Evolutionary conservation across 1,284 basidiomycete species (phyloP).

Genomic region (Crocinoboletus sp.): DNA sequence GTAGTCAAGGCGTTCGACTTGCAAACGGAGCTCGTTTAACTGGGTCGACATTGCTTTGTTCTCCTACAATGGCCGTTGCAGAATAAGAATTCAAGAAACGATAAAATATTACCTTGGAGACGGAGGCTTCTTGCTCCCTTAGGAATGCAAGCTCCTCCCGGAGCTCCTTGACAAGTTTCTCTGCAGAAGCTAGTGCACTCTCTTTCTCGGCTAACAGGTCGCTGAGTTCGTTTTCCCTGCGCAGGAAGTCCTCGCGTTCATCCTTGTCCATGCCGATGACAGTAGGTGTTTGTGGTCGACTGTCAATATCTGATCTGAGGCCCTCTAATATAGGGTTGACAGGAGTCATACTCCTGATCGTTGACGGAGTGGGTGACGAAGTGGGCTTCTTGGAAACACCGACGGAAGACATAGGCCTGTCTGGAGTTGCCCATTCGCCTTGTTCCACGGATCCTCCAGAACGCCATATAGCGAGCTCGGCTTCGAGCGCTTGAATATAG

Average conservation of each 20-base stretch:
- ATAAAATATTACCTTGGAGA: slow-evolving; percentile 57
- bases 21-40: slow-evolving; percentile 88
- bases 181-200: slow-evolving; percentile 66
- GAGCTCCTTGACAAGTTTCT: slow-evolving; percentile 82
- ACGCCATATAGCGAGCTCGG: slow-evolving; percentile 91
- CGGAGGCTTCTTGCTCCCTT: slow-evolving; percentile 83
- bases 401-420: slow-evolving; percentile 46
- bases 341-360: slow-evolving; percentile 74
- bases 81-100: slow-evolving; percentile 2
- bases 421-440: slow-evolving; percentile 75
- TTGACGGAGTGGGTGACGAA: slow-evolving; percentile 58
- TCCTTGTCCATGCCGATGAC: slow-evolving; percentile 89
- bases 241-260: slow-evolving; percentile 96
- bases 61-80: slow-evolving; percentile 49
- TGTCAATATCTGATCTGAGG: slow-evolving; percentile 62
- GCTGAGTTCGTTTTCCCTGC: slow-evolving; percentile 94
- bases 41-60: slow-evolving; percentile 90
- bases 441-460: slow-evolving; percentile 85
- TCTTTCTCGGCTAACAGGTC: slow-evolving; percentile 94
- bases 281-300: slow-evolving; percentile 83
- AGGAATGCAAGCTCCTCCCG: slow-evolving; percentile 83
- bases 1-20: slow-evolving; percentile 90
- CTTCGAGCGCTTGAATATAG: slow-evolving; percentile 88
- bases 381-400: slow-evolving; percentile 56
- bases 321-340: slow-evolving; percentile 78